Evolutionary conservation across 192 early-diverging fungal genomes (phyloP).

Genomic region (Mortierella claussenii): DNA sequence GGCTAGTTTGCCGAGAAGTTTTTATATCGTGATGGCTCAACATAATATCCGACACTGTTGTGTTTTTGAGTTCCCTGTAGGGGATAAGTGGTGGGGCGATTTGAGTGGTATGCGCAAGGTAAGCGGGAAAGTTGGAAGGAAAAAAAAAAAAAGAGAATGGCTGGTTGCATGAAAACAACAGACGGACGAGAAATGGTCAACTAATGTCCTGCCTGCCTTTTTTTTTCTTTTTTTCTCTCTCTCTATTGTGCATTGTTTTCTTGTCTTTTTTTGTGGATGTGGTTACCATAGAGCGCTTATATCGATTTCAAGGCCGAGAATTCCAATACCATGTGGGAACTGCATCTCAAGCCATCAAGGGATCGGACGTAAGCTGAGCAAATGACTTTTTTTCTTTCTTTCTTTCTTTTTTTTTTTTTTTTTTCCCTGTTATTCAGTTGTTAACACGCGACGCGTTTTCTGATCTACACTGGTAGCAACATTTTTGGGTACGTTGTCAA

Average conservation of each 20-base stretch:
- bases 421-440: too few relatives aligned
- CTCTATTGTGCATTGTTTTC: not conserved
- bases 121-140: not conserved
- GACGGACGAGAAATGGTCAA: not conserved
- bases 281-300: slow-evolving; percentile 65
- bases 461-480: slow-evolving; percentile 44
- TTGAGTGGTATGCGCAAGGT: slow-evolving; percentile 73
- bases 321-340: slow-evolving; percentile 64
- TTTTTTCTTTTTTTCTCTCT: not conserved
- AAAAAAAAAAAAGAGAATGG: not conserved
- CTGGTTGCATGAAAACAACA: not conserved
- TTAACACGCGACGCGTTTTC: too few relatives aligned
- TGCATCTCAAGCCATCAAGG: slow-evolving; percentile 75
- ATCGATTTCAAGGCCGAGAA: slow-evolving; percentile 59
- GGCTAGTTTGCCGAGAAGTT: slow-evolving; percentile 61
- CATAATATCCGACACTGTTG: slow-evolving; percentile 61
- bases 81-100: slow-evolving; percentile 71
- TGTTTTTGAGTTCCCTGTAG: slow-evolving; percentile 70
- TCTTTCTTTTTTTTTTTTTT: slow-evolving; percentile 3
- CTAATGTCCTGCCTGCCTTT: slow-evolving; percentile 2
- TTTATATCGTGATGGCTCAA: slow-evolving; percentile 69
- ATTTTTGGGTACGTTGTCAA: slow-evolving; percentile 74
- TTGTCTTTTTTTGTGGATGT: not conserved
- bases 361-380: slow-evolving; percentile 69
- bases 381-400: not conserved